Conservation (phyloP, 225 moss, liverwort and hornwort genomes). For the Straminergon stramineum region DNA sequence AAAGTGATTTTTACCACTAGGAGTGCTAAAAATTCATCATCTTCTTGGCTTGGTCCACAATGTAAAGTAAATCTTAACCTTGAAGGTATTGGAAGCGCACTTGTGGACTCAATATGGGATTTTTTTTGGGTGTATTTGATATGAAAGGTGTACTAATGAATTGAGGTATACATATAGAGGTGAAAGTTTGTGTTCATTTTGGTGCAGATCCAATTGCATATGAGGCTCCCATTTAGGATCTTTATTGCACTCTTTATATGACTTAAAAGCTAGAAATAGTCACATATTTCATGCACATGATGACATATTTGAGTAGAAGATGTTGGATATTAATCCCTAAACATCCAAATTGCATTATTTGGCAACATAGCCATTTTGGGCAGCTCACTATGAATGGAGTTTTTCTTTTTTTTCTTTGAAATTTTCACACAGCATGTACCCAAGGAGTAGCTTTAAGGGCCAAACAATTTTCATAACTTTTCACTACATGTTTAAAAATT, state of each 20-base stretch:
- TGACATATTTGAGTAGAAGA: neutral
- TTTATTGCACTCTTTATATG: neutral
- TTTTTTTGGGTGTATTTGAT: neutral
- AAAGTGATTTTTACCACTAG: no score
- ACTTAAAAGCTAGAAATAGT: neutral
- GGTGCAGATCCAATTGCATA: neutral
- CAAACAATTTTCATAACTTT: no score
- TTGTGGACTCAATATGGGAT: fast-evolving
- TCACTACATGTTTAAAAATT: no score
- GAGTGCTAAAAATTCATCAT: neutral
- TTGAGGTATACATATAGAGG: neutral
- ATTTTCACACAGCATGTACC: no score
- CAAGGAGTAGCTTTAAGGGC: no score
- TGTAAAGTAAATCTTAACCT: neutral
- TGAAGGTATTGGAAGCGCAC: neutral
- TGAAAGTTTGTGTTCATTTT: neutral
- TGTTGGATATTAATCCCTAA: neutral
- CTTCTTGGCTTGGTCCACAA: fast-evolving
- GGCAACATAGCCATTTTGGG: no score
- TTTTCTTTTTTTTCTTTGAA: no score
- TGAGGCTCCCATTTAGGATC: neutral
- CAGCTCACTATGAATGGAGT: no score
- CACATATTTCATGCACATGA: fast-evolving
- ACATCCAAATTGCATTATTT: no score
- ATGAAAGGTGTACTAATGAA: neutral